Evolutionary conservation across 2,329 filamentous ascomycete genomes (phyloP).

Genomic region (Falciphora oryzae): DNA sequence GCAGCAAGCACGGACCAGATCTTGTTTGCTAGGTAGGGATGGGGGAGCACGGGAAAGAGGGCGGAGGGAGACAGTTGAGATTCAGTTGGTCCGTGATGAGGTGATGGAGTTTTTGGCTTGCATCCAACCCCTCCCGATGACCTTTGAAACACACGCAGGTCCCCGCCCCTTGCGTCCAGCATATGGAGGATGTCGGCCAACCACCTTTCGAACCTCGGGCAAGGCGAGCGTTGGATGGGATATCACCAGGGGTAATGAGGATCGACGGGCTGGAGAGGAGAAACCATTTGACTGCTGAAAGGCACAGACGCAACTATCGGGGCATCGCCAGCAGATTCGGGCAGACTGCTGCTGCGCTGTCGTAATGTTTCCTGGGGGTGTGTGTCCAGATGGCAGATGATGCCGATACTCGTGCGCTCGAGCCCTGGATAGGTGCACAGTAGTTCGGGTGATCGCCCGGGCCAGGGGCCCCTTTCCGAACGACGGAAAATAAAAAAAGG

Average conservation of each 20-base stretch:
- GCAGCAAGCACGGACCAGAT: neutral
- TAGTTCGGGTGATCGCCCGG: neutral
- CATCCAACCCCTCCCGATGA: neutral
- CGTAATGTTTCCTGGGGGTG: no score
- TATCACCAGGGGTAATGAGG: neutral
- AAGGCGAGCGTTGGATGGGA: neutral
- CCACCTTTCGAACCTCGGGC: no score
- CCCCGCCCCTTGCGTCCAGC: neutral
- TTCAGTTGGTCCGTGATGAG: neutral
- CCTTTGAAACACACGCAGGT: neutral
- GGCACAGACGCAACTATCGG: no score
- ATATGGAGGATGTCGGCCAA: neutral
- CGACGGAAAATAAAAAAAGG: neutral
- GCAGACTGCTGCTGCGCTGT: no score
- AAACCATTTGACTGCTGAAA: neutral
- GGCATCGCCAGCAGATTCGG: no score
- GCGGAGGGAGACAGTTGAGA: no score
- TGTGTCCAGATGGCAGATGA: no score
- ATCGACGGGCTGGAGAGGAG: neutral
- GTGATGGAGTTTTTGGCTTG: neutral
- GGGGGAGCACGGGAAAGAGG: no score
- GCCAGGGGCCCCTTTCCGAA: neutral
- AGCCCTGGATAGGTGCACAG: neutral
- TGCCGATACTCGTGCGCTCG: neutral
- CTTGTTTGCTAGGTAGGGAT: neutral